Percentiles rank a stretch among this genome's conserved stretches.
Evolutionary conservation across 2,329 filamentous ascomycete species (phyloP).

Genomic region (Phyllachora maydis): DNA sequence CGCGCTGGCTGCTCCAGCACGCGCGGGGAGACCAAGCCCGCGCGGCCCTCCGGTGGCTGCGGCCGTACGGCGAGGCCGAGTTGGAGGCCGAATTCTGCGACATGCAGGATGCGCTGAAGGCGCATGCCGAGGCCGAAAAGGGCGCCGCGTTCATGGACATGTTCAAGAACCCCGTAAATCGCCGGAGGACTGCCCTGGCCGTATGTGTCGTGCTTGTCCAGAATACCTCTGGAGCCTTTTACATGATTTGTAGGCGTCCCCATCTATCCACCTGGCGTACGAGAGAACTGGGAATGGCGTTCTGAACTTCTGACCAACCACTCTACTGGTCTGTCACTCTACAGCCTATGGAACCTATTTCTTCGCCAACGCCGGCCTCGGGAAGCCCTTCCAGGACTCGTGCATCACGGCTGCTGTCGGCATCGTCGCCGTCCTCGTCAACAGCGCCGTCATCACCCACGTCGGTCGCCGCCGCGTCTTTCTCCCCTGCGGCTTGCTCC

Average conservation of each 20-base stretch:
- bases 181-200: constrained; percentile 24
- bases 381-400: constrained; percentile 31
- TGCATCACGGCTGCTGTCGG: constrained; percentile 32
- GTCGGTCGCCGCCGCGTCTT: constrained; percentile 31
- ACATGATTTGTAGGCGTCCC: constrained; percentile 23
- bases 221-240: constrained; percentile 32
- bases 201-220: constrained; percentile 26
- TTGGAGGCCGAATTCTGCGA: constrained; percentile 14
- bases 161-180: constrained; percentile 27
- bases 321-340: constrained; percentile 1
- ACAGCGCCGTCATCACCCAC: constrained; percentile 27
- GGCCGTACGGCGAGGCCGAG: constrained; percentile 11
- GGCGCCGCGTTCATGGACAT: constrained; percentile 21
- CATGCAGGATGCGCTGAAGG: constrained; percentile 15
- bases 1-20: constrained; percentile 16
- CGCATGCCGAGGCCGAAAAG: constrained; percentile 11
- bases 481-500: constrained; percentile 24
- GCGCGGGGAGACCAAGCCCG: constrained; percentile 13
- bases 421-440: constrained; percentile 30
- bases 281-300: background rate
- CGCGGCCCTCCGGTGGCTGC: constrained; percentile 13
- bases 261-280: too few relatives aligned
- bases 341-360: constrained; percentile 35
- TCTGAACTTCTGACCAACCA: background rate
- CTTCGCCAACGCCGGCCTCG: constrained; percentile 35